These are phyloP conservation scores for Ascodesmis nigricans DNA, from an alignment of 495 filamentous ascomycete species.

Conservation along the genomic window DNA sequence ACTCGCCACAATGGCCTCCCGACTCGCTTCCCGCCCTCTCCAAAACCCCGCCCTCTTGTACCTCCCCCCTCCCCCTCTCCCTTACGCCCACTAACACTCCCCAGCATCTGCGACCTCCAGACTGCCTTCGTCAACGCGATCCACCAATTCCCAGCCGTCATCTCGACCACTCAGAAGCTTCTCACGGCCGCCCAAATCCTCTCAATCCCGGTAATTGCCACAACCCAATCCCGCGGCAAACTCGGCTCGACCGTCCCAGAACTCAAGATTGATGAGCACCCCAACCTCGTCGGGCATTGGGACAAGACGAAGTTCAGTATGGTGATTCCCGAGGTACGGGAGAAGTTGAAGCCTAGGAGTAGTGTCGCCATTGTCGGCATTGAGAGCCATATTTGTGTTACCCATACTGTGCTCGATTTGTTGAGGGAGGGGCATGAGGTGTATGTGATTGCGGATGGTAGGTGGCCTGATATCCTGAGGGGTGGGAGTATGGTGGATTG, in stretches of 20 bases:
- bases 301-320: slow-evolving; percentile 91
- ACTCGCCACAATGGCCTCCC: not conserved
- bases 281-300: slow-evolving; percentile 32
- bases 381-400: slow-evolving; percentile 84
- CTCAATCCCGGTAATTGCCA: slow-evolving; percentile 54
- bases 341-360: slow-evolving; percentile 17
- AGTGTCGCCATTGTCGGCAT: slow-evolving; percentile 58
- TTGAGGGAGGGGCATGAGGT: slow-evolving; percentile 52
- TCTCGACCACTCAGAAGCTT: slow-evolving; percentile 33
- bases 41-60: slow-evolving; percentile 52
- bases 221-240: slow-evolving; percentile 55
- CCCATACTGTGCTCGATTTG: slow-evolving; percentile 73
- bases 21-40: slow-evolving; percentile 15
- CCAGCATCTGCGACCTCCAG: slow-evolving; percentile 85
- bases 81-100: not conserved
- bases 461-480: too few relatives aligned
- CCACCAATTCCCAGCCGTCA: slow-evolving; percentile 41
- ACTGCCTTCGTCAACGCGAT: slow-evolving; percentile 74
- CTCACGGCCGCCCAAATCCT: slow-evolving; percentile 36
- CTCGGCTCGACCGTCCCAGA: slow-evolving; percentile 63
- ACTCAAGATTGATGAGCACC: slow-evolving; percentile 22
- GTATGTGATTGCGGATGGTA: slow-evolving; percentile 81
- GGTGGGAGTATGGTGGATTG: too few relatives aligned
- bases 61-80: slow-evolving; percentile 10
- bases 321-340: slow-evolving; percentile 27